These are phyloP conservation scores for Leccinum sublutescens DNA, from an alignment of 768 basidiomycete species.

Conservation along the genomic window DNA sequence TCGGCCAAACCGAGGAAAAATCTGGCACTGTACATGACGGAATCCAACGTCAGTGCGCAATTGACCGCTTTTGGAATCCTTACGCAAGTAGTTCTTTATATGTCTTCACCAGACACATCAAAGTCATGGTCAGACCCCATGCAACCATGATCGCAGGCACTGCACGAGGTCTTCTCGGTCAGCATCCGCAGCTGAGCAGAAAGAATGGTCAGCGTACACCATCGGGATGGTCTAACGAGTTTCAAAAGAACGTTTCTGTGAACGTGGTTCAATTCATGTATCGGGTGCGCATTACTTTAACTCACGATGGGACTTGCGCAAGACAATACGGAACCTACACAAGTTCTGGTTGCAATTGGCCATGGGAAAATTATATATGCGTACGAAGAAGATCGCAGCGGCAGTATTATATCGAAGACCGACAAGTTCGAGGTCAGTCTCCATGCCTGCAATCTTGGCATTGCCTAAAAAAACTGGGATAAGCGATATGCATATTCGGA, in stretches of 20 bases:
- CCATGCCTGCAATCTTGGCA: slow-evolving; percentile 47
- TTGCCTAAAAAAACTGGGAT: slow-evolving; percentile 31
- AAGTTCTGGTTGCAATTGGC: neutral
- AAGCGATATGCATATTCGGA: neutral
- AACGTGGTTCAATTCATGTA: neutral
- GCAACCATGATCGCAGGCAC: slow-evolving; percentile 37
- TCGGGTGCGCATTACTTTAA: neutral
- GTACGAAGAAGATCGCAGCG: slow-evolving; percentile 39
- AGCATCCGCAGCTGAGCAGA: neutral
- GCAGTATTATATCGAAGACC: slow-evolving; percentile 39
- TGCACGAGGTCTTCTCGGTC: slow-evolving; percentile 20
- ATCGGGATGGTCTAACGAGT: slow-evolving; percentile 33
- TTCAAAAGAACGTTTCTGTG: slow-evolving; percentile 39
- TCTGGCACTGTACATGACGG: slow-evolving; percentile 28
- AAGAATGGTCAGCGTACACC: slow-evolving; percentile 21
- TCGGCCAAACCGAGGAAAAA: slow-evolving; percentile 47
- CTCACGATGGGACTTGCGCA: slow-evolving; percentile 41
- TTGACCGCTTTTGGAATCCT: slow-evolving; percentile 2
- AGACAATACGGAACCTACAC: slow-evolving; percentile 35
- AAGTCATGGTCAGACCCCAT: slow-evolving; percentile 38
- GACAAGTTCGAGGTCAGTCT: slow-evolving; percentile 34
- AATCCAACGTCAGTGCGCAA: slow-evolving; percentile 2
- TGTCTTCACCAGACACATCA: slow-evolving; percentile 38
- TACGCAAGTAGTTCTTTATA: slow-evolving; percentile 30
- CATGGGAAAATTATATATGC: slow-evolving; percentile 1